Evolutionary conservation across 176 grass and related monocot genomes (phyloP), one percentile per base, ranked within the genome.

Genomic region (Bromus sterilis): DNA sequence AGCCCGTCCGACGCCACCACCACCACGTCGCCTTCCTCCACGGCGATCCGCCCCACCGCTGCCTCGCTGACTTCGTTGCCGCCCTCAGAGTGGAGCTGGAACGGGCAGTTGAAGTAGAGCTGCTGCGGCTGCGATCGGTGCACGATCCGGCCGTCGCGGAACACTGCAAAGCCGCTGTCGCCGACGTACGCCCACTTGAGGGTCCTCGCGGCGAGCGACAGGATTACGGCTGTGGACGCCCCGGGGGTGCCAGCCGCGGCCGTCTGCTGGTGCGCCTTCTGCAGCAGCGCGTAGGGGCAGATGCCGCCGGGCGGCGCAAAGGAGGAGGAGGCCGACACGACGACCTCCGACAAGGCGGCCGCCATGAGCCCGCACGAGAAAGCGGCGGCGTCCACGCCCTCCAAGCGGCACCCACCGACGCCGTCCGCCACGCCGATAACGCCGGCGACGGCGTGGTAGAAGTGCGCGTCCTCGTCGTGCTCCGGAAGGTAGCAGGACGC

Each of bases 1-100:
- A 86, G 30, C 7, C 88, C 88, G 36, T 90, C 88, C 0, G 88
- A 86, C 10, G 74, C 88, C 5, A 57, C 73, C 30, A 90, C 59
- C 41, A 90, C 46, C 0, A 86, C 26, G 66, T 90, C 79, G 11
- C 88, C 88, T 25, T 77, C 56, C 57, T 49, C 40, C 5, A 72
- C 78, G 2, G 11, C 13, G 2, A 86, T 3, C 29, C 46, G 23
- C 9, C 78, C 83, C 26, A 58, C 73, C 11, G 5, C 51, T 14
- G 77, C 71, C 0, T 16, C 5, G 9, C 25, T 12, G 16, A 36
- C 0, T 0, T 0, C 20, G 34, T 1, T 0, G 21, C 36, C 0
- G 3, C 51, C 51, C 0, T 11, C 0, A 4, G 40, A 12, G 29
- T 6, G 26, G 66, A 90, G 83, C 79, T 90, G 88, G 30, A 73